Base-by-base conservation (phyloP, 2,329 filamentous ascomycete genomes). In the Xylariaceae sp. region DNA sequence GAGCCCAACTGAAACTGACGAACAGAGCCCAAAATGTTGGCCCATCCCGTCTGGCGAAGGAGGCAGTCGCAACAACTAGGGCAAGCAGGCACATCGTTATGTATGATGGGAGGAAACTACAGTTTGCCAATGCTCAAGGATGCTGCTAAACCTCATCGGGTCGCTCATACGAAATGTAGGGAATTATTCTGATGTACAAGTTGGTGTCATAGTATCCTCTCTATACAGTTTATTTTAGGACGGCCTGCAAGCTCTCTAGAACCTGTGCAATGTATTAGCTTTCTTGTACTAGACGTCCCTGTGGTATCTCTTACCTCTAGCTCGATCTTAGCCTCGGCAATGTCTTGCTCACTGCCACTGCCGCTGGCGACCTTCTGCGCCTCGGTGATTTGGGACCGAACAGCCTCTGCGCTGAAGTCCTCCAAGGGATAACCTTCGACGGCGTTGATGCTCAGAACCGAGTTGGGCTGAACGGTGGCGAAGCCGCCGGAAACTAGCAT, bases 261-360 rank as follows among this genome's bases (percentile, higher is more conserved):
- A 90, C 83, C 85, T 89, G 50, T 24, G n/a, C n/a, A n/a, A n/a
- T n/a, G 31, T 29, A 31, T 16, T 24, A 58, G 75, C 57, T 76
- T 65, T 46, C 53, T 38, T 15, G 19, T 2, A 39, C 8, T 9
- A 9, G 2, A 14, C n/a, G 28, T 30, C 13, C 16, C 8, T 30
- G 34, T 19, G 30, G 33, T 29, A 8, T 24, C 19, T 14, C 64
- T 63, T 69, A 95, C 90, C 88, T 98, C 92, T 56, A 98, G 72
- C 78, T 97, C 90, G 65, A 98, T 90, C 81, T 96, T 97, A 54
- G 92, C 92, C 81, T 98, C 92, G 51, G 90, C 90, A 69, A 97
- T 86, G 62, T 97, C 92, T 71, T 88, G 83, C 79, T 96, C 92
- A 68, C 88, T 96, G 61, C 90, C 92, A 62, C 74, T 81, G 61